Conservation (phyloP, 495 filamentous ascomycete genomes). For the Trichoderma erinaceum region DNA sequence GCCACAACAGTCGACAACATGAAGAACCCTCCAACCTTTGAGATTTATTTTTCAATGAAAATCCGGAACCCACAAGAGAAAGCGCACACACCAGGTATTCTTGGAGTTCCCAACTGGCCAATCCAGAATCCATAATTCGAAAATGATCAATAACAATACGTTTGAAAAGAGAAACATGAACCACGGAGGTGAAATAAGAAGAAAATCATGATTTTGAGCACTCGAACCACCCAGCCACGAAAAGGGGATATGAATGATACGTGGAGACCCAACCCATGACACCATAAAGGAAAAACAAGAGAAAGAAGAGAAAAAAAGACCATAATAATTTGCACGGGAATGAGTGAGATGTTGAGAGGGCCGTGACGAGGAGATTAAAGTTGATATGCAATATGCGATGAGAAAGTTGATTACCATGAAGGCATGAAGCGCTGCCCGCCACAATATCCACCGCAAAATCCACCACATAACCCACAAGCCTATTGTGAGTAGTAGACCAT, state of each 20-base stretch:
- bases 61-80: neutral
- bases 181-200: neutral
- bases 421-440: too few relatives aligned
- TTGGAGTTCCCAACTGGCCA: neutral
- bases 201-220: conserved; percentile 9
- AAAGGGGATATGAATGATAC: conserved; percentile 6
- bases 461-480: neutral
- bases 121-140: neutral
- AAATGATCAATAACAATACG: neutral
- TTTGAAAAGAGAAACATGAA: neutral
- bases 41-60: neutral
- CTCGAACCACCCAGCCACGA: neutral
- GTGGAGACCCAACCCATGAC: conserved; percentile 9
- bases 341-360: neutral
- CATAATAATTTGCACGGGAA: neutral
- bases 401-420: neutral
- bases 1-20: too few relatives aligned
- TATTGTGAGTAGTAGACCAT: conserved; percentile 65
- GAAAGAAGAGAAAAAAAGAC: neutral
- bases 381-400: neutral
- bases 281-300: neutral
- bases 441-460: neutral
- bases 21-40: neutral
- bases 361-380: neutral
- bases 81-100: neutral